Percentiles rank a stretch among this genome's conserved stretches.
phyloP scores from a whole-genome alignment of 768 basidiomycete species.

The Cantharellus cinnabarinus region DNA sequence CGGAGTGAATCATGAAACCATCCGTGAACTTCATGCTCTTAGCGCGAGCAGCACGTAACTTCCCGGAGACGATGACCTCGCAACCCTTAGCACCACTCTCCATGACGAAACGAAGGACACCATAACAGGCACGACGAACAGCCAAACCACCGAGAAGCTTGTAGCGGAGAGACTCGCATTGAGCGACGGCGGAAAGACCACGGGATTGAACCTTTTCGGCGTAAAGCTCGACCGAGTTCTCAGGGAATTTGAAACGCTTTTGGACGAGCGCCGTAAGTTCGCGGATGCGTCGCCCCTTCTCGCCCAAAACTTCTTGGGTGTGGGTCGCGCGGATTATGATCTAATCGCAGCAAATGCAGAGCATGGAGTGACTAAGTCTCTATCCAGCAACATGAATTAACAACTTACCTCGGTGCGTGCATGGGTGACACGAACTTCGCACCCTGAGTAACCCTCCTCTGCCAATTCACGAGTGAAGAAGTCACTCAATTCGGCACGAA shows the following conservation, averaged over 20 bases:
- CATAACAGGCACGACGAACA: conserved; percentile 95
- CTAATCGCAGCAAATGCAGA: conserved; percentile 19
- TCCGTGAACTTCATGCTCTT: conserved; percentile 99
- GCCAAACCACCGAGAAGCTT: conserved; percentile 99
- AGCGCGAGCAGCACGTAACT: conserved; percentile 97
- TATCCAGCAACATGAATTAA: background rate
- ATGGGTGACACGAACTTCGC: conserved; percentile 98
- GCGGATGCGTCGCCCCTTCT: conserved; percentile 98
- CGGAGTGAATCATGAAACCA: conserved; percentile 98
- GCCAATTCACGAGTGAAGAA: conserved; percentile 97
- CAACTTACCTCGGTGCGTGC: conserved; percentile 76
- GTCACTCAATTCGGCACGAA: conserved; percentile 97
- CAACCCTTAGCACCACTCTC: conserved; percentile 99
- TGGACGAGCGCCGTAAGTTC: conserved; percentile 96
- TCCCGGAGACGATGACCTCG: conserved; percentile 98
- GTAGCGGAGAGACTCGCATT: conserved; percentile 96
- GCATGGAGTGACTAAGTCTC: background rate
- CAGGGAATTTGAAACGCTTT: conserved; percentile 99
- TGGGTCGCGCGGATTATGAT: conserved; percentile 99
- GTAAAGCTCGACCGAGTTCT: conserved; percentile 95
- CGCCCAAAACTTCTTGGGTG: conserved; percentile 95
- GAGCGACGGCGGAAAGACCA: conserved; percentile 94
- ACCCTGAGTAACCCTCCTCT: conserved; percentile 99
- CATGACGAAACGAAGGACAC: conserved; percentile 99
- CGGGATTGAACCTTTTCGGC: conserved; percentile 98